Base-by-base conservation (phyloP, 2,329 filamentous ascomycete species). In the Fusarium burgessii region DNA sequence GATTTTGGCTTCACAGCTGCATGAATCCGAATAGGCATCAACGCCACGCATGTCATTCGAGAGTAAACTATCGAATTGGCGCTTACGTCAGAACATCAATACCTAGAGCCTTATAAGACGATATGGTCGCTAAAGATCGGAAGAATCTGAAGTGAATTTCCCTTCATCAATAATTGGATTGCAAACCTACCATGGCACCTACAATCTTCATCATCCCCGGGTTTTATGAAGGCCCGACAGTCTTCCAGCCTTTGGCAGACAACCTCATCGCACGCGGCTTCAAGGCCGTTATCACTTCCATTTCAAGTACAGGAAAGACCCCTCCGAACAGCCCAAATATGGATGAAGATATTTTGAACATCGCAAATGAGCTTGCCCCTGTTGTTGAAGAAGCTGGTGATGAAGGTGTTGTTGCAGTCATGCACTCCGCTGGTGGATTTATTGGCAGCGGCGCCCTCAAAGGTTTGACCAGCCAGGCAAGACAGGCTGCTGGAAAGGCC, bases 401-500 rank as follows among this genome's bases (percentile, higher is more conserved):
- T 0, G 36, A 58, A 18, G 56, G 56, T 7, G 18, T 55, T 1
- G 11, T 58, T n/a, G 36, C 36, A 12, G 36, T 58, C 3, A 55
- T 58, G 56, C 46, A 42, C 29, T 58, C 56, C 11, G 56, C 47
- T 6, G 56, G 46, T 29, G 56, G 56, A 3, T 58, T 58, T 4
- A 54, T 54, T n/a, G 56, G 56, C 6, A 58, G 56, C 4, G 46
- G 17, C 27, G 56, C 56, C 20, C 56, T 58, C 12, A 9, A 35
- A 4, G 20, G 14, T 6, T 10, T 42, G 0, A 29, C 29, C 1
- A 10, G 0, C 2, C 35, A 42, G 33, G 36, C 46, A 1, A 27
- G 47, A 8, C 2, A 33, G 1, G 20, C 18, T 17, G 7, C 9
- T 18, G 56, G 17, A 3, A 54, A 29, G 7, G 1, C 46, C 20